These are phyloP conservation scores for Aspergillus transmontanensis DNA, from an alignment of 2,329 filamentous ascomycete genomes.

Conservation along the genomic window DNA sequence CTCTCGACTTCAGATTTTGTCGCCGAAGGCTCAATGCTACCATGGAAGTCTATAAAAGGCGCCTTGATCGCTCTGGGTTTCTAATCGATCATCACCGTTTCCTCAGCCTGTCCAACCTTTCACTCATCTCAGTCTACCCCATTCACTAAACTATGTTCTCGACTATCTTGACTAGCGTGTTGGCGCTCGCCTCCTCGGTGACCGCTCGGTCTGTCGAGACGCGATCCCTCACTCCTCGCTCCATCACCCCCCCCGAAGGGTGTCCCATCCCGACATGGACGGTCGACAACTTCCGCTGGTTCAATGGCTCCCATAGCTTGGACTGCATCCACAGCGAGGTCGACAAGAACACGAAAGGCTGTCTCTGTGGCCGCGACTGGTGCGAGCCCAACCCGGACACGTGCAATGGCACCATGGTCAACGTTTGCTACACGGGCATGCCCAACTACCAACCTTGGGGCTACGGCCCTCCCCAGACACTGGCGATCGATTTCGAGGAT, in stretches of 20 bases:
- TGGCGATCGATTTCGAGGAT: slow-evolving; percentile 28
- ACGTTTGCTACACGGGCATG: slow-evolving; percentile 32
- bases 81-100: background rate
- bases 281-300: slow-evolving; percentile 25
- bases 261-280: slow-evolving; percentile 33
- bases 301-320: slow-evolving; percentile 22
- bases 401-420: slow-evolving; percentile 28
- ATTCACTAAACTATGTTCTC: background rate
- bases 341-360: slow-evolving; percentile 27
- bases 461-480: slow-evolving; percentile 28
- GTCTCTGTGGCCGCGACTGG: slow-evolving; percentile 26
- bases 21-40: background rate
- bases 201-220: background rate
- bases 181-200: slow-evolving; percentile 12
- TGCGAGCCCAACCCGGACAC: slow-evolving; percentile 26
- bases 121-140: background rate
- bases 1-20: background rate
- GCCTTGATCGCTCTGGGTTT: background rate
- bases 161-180: slow-evolving; percentile 14
- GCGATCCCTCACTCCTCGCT: slow-evolving; percentile 25
- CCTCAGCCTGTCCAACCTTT: background rate
- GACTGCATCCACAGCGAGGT: slow-evolving; percentile 24
- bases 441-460: slow-evolving; percentile 35
- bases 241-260: slow-evolving; percentile 27
- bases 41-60: slow-evolving; percentile 1